Evolutionary conservation across 192 early-diverging fungal species (phyloP).

Genomic region (Pilobolus umbonatus): DNA sequence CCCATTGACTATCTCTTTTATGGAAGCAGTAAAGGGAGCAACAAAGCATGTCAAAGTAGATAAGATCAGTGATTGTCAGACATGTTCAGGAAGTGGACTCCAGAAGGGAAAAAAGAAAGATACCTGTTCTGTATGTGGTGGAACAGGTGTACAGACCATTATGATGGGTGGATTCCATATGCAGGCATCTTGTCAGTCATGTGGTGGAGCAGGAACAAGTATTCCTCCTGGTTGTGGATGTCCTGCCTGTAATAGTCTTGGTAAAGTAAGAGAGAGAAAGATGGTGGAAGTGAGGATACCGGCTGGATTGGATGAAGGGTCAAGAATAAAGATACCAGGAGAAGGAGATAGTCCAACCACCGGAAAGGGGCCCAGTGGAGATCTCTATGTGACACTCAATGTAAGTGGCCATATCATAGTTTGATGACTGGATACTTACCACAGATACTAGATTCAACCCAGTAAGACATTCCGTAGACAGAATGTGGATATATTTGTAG

Average conservation of each 20-base stretch:
- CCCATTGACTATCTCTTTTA: conserved; percentile 70
- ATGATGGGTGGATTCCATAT: conserved; percentile 88
- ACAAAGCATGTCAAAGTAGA: conserved; percentile 62
- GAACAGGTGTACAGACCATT: conserved; percentile 80
- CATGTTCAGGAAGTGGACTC: conserved; percentile 78
- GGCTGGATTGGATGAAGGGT: conserved; percentile 78
- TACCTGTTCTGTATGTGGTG: conserved; percentile 72
- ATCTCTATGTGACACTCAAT: conserved; percentile 79
- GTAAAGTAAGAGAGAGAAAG: conserved; percentile 70
- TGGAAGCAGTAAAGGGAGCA: conserved; percentile 85
- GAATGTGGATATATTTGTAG: conserved; percentile 72
- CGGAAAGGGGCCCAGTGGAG: conserved; percentile 71
- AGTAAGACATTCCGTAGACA: conserved; percentile 80
- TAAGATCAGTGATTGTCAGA: conserved; percentile 64
- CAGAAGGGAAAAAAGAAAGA: conserved; percentile 70
- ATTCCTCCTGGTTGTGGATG: conserved; percentile 69
- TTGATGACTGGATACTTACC: neutral
- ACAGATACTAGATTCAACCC: conserved; percentile 9
- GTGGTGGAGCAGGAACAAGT: conserved; percentile 75
- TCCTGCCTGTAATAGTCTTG: conserved; percentile 72
- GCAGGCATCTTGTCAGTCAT: conserved; percentile 75
- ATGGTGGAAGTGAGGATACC: conserved; percentile 76
- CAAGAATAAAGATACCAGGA: conserved; percentile 69
- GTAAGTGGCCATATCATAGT: conserved; percentile 34
- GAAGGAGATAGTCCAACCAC: conserved; percentile 81